These are phyloP conservation scores for Plantago rigida DNA, from an alignment of 305 asterid species.

Conservation along the genomic window DNA sequence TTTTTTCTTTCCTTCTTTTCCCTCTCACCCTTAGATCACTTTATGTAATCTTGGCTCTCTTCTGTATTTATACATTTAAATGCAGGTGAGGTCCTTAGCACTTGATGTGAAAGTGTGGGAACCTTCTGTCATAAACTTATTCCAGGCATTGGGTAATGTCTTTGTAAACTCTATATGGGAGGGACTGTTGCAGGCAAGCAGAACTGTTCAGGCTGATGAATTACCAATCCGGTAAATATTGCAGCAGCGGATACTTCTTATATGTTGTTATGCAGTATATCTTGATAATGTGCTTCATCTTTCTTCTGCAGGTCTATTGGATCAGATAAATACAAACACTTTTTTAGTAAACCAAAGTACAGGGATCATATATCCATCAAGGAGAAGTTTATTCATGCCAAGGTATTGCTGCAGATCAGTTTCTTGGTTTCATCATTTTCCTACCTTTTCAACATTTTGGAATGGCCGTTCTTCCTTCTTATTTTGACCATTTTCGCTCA, in stretches of 20 bases:
- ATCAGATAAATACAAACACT: slow-evolving; percentile 59
- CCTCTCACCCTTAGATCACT: neutral
- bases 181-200: slow-evolving; percentile 61
- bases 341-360: slow-evolving; percentile 59
- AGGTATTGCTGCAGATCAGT: slow-evolving; percentile 48
- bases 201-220: slow-evolving; percentile 83
- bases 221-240: slow-evolving; percentile 63
- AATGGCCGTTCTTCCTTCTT: no score
- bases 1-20: neutral
- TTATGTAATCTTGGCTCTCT: neutral
- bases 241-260: slow-evolving; percentile 13
- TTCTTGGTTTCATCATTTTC: slow-evolving; percentile 5
- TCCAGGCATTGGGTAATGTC: slow-evolving; percentile 75
- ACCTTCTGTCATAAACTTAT: slow-evolving; percentile 63
- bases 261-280: slow-evolving; percentile 10
- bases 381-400: slow-evolving; percentile 84
- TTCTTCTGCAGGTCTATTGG: slow-evolving; percentile 48
- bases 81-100: slow-evolving; percentile 78
- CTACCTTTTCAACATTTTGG: no score
- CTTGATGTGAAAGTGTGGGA: slow-evolving; percentile 94
- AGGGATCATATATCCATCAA: slow-evolving; percentile 75
- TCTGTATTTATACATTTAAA: slow-evolving; percentile 15
- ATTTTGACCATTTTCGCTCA: no score
- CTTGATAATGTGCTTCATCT: slow-evolving; percentile 6
- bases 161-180: slow-evolving; percentile 84